Evolutionary conservation across 805 yeast genomes (phyloP).

Genomic region (Candida schatavii): DNA sequence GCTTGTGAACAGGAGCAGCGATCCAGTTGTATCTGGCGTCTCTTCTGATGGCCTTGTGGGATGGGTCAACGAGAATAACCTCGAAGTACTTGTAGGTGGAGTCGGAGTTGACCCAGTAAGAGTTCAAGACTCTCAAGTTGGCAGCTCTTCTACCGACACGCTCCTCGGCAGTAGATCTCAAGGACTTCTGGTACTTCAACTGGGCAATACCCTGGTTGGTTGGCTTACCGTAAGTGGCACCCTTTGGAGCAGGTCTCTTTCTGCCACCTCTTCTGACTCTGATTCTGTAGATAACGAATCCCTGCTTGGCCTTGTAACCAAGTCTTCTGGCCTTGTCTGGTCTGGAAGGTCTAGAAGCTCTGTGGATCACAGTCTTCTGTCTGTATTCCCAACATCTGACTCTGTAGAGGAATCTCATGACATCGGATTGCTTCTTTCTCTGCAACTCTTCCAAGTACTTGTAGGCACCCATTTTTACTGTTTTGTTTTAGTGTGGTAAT

Average conservation of each 20-base stretch:
- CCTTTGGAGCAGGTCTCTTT: slow-evolving; percentile 99
- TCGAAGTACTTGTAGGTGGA: slow-evolving; percentile 99
- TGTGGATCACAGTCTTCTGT: slow-evolving; percentile 97
- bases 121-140: slow-evolving; percentile 98
- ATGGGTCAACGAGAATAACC: slow-evolving; percentile 96
- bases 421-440: slow-evolving; percentile 99
- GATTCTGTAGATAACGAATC: slow-evolving; percentile 96
- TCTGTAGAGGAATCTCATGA: slow-evolving; percentile 96
- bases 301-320: slow-evolving; percentile 99
- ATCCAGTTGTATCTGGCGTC: slow-evolving; percentile 99
- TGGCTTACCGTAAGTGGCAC: slow-evolving; percentile 99
- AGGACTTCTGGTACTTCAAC: slow-evolving; percentile 98
- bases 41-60: slow-evolving; percentile 98
- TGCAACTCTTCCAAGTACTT: slow-evolving; percentile 98
- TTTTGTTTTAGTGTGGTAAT: background rate
- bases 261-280: slow-evolving; percentile 99
- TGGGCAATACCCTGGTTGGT: slow-evolving; percentile 99
- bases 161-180: slow-evolving; percentile 99
- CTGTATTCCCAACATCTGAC: slow-evolving; percentile 99
- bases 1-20: slow-evolving; percentile 99
- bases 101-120: slow-evolving; percentile 99
- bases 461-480: slow-evolving; percentile 90
- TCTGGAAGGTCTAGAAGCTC: slow-evolving; percentile 97
- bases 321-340: slow-evolving; percentile 99
- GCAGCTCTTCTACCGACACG: slow-evolving; percentile 99